Evolutionary conservation across 73 alveolate genomes (phyloP).

Genomic region (Tetrahymena elliotti): DNA sequence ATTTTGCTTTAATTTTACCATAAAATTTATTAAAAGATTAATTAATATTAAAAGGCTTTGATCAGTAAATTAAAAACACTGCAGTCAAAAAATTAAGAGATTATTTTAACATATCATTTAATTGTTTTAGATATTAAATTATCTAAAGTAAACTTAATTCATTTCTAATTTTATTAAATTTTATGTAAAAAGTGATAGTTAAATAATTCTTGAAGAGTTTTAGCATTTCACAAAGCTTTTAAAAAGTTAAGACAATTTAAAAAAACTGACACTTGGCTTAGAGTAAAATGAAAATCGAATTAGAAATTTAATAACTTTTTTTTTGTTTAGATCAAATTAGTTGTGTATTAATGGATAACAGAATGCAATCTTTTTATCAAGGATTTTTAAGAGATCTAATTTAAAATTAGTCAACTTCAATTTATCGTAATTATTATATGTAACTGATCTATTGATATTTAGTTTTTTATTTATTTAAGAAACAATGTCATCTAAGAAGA

Average conservation of each 20-base stretch:
- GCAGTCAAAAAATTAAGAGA: too few species aligned
- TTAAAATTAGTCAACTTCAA: background rate
- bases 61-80: too few species aligned
- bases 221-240: background rate
- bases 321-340: background rate
- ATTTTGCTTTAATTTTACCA: too few species aligned
- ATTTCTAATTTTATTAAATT: too few species aligned
- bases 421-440: background rate
- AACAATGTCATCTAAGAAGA: background rate
- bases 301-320: background rate
- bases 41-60: too few species aligned
- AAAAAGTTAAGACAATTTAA: background rate
- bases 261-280: background rate
- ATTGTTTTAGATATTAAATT: too few species aligned
- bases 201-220: background rate
- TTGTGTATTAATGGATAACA: background rate
- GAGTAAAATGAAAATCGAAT: background rate
- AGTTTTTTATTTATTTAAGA: background rate
- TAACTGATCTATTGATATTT: background rate
- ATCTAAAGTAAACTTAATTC: too few species aligned
- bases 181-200: background rate
- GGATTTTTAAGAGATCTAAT: background rate
- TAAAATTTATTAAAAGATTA: too few species aligned
- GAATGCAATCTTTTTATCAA: background rate
- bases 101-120: too few species aligned